A percentile compares a stretch with the other conserved stretches of the same genome.
phyloP scores from a whole-genome alignment of 495 filamentous ascomycete species.

The Penicillium robsamsonii region DNA sequence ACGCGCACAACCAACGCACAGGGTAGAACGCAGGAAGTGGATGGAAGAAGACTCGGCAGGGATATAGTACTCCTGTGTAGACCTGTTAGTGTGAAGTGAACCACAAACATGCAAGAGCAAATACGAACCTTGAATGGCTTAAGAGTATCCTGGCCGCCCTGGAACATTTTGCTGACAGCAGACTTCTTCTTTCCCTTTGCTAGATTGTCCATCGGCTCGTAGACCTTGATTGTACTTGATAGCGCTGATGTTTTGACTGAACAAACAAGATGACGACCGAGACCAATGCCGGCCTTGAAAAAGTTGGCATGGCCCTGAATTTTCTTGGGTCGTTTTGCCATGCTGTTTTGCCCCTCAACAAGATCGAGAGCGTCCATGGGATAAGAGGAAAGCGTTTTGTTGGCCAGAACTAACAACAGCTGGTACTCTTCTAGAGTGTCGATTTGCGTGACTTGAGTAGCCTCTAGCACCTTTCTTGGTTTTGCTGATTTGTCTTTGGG shows the following conservation, averaged over 20 bases:
- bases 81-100: not conserved
- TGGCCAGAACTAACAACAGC: constrained; percentile 85
- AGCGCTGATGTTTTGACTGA: constrained; percentile 88
- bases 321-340: constrained; percentile 89
- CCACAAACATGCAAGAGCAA: constrained; percentile 2
- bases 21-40: constrained; percentile 93
- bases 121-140: constrained; percentile 80
- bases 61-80: constrained; percentile 84
- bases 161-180: constrained; percentile 92
- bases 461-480: constrained; percentile 83
- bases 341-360: constrained; percentile 65
- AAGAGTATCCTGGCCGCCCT: constrained; percentile 86
- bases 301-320: constrained; percentile 97
- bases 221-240: constrained; percentile 94
- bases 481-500: constrained; percentile 74
- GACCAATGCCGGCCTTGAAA: constrained; percentile 94
- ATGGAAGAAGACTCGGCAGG: constrained; percentile 94
- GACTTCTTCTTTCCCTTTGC: constrained; percentile 86
- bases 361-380: constrained; percentile 81
- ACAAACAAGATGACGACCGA: constrained; percentile 91
- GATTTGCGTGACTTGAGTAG: constrained; percentile 84
- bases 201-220: constrained; percentile 90
- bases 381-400: constrained; percentile 86
- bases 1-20: constrained; percentile 91
- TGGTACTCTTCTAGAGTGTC: constrained; percentile 95